Evolutionary conservation across 2,329 filamentous ascomycete genomes (phyloP).

Genomic region (Penicillium crustosum): DNA sequence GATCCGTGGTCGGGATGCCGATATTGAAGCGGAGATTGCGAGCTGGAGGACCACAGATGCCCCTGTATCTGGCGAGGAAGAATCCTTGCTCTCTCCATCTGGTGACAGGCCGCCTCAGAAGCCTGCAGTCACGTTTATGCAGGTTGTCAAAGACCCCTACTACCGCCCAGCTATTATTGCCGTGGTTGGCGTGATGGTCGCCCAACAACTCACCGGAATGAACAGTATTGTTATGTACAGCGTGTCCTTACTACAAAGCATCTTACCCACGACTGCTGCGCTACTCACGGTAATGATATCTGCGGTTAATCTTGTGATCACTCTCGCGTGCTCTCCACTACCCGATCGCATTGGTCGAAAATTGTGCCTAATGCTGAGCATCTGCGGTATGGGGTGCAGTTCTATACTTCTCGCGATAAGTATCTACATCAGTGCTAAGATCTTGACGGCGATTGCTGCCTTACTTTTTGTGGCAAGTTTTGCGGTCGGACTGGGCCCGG

Average conservation of each 20-base stretch:
- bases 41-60: slow-evolving; percentile 51
- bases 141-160: slow-evolving; percentile 64
- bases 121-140: slow-evolving; percentile 64
- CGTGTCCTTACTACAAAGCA: slow-evolving; percentile 77
- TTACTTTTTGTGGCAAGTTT: slow-evolving; percentile 87
- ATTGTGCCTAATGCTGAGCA: slow-evolving; percentile 76
- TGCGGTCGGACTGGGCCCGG: slow-evolving; percentile 84
- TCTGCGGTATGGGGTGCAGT: slow-evolving; percentile 77
- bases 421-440: slow-evolving; percentile 69
- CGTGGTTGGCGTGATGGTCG: slow-evolving; percentile 85
- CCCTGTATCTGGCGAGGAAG: slow-evolving; percentile 59
- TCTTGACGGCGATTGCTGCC: slow-evolving; percentile 77
- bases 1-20: slow-evolving; percentile 67
- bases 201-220: slow-evolving; percentile 89
- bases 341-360: slow-evolving; percentile 88
- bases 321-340: slow-evolving; percentile 75
- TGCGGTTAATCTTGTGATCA: slow-evolving; percentile 79
- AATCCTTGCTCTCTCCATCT: slow-evolving; percentile 60
- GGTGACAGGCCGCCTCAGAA: slow-evolving; percentile 67
- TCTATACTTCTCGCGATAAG: slow-evolving; percentile 76
- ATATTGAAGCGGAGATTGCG: slow-evolving; percentile 72
- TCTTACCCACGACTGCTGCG: slow-evolving; percentile 78
- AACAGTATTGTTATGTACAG: slow-evolving; percentile 99
- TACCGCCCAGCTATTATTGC: slow-evolving; percentile 76
- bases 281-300: slow-evolving; percentile 86